These are phyloP conservation scores for Chimonanthus salicifolius DNA, from an alignment of 164 flowering plant genomes.

Conservation along the genomic window DNA sequence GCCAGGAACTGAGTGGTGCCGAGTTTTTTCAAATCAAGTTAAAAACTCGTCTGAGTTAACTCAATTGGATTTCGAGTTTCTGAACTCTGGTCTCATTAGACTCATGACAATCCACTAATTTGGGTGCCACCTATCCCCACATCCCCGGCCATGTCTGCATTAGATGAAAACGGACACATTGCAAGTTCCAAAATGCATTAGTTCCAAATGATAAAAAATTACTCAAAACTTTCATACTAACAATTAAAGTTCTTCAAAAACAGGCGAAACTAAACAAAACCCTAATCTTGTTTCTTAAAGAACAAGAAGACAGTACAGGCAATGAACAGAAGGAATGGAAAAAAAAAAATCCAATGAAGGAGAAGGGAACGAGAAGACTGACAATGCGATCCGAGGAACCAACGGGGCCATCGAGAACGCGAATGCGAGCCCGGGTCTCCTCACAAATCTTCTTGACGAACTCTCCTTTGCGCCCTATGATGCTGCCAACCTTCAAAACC, in stretches of 20 bases:
- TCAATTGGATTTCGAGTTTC: too few relatives aligned
- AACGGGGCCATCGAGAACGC: constrained; percentile 11
- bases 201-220: background rate
- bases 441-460: background rate
- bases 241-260: background rate
- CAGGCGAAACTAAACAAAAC: background rate
- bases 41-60: too few relatives aligned
- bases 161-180: background rate
- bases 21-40: too few relatives aligned
- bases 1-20: too few relatives aligned
- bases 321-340: background rate
- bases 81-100: too few relatives aligned
- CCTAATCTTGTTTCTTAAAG: background rate
- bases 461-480: background rate
- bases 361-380: background rate
- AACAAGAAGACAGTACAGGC: background rate
- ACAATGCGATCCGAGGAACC: constrained; percentile 15
- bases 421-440: constrained; percentile 7
- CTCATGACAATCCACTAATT: too few relatives aligned
- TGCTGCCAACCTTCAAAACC: constrained; percentile 65
- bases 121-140: too few relatives aligned
- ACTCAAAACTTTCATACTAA: background rate
- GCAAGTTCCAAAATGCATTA: background rate
- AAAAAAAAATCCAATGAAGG: background rate
- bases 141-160: background rate